Percentiles rank a stretch among this genome's conserved stretches.
phyloP scores from a whole-genome alignment of 1,139 yeast genomes.

The Geotrichum klebahnii region DNA sequence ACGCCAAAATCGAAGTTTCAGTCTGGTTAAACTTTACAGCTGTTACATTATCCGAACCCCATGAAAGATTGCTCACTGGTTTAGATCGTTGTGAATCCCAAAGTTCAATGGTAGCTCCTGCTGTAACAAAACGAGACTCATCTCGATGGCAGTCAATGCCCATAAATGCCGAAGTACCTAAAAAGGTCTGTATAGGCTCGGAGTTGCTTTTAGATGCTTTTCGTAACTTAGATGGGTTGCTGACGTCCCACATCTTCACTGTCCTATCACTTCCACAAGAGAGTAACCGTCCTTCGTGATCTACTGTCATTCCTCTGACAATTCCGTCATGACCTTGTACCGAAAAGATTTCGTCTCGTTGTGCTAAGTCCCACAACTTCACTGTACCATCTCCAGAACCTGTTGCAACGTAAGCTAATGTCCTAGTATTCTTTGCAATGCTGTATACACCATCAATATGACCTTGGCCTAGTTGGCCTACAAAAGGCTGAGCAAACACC shows the following conservation, averaged over 20 bases:
- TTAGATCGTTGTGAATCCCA: slow-evolving; percentile 85
- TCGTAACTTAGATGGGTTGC: slow-evolving; percentile 21
- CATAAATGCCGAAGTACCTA: slow-evolving; percentile 80
- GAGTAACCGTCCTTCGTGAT: slow-evolving; percentile 61
- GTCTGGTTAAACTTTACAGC: slow-evolving; percentile 84
- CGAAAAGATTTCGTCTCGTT: slow-evolving; percentile 67
- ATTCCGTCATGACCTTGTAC: slow-evolving; percentile 89
- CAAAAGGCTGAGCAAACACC: slow-evolving; percentile 96
- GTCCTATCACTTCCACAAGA: slow-evolving; percentile 93
- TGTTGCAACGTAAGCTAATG: slow-evolving; percentile 73
- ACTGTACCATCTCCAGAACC: slow-evolving; percentile 95
- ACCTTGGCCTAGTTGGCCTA: slow-evolving; percentile 92
- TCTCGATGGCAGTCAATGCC: slow-evolving; percentile 81
- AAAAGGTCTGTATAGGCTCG: slow-evolving; percentile 58
- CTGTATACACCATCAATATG: slow-evolving; percentile 94
- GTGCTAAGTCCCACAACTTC: slow-evolving; percentile 84
- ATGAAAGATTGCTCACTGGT: slow-evolving; percentile 70
- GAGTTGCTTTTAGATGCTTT: slow-evolving; percentile 9
- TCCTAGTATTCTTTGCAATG: slow-evolving; percentile 71
- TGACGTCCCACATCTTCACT: slow-evolving; percentile 71
- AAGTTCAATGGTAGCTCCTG: slow-evolving; percentile 80
- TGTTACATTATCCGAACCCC: slow-evolving; percentile 93
- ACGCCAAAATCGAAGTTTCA: slow-evolving; percentile 83
- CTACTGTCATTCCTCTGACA: slow-evolving; percentile 81
- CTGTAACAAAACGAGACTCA: slow-evolving; percentile 78